Percentiles rank a stretch among this genome's conserved stretches.
Evolutionary conservation across 1,284 basidiomycete genomes (phyloP).

Genomic region (Takashimella tepidaria): DNA sequence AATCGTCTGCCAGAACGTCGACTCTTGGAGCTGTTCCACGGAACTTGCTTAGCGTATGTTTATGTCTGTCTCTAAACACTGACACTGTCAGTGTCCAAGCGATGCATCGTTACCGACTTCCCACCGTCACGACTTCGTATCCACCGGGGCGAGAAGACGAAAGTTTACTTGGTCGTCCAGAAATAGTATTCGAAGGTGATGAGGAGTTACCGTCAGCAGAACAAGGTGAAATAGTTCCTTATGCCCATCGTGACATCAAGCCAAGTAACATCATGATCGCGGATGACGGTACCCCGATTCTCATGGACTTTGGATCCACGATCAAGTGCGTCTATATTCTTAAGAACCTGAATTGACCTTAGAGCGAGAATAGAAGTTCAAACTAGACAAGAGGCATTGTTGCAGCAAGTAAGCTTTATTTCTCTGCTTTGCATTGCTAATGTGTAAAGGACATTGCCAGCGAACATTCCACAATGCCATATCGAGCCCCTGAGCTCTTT

Average conservation of each 20-base stretch:
- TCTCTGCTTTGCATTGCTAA: background rate
- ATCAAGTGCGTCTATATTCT: conserved; percentile 33
- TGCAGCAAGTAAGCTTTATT: conserved; percentile 61
- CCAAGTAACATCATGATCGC: conserved; percentile 98
- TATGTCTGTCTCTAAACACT: background rate
- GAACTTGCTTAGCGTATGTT: conserved; percentile 74
- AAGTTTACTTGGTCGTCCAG: conserved; percentile 3
- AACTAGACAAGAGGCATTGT: conserved; percentile 74
- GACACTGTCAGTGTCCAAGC: conserved; percentile 59
- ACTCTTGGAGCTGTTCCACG: conserved; percentile 83
- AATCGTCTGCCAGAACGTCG: conserved; percentile 80
- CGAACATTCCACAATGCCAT: conserved; percentile 94
- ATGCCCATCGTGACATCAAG: conserved; percentile 95
- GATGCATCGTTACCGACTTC: conserved; percentile 73
- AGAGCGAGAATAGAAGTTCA: conserved; percentile 50
- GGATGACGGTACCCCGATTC: conserved; percentile 82
- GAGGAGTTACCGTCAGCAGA: conserved; percentile 54
- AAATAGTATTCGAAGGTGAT: conserved; percentile 63
- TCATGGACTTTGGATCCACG: conserved; percentile 96
- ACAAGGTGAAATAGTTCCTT: conserved; percentile 62
- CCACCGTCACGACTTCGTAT: conserved; percentile 35
- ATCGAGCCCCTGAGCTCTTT: conserved; percentile 88
- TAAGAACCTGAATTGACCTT: background rate
- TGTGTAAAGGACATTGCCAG: conserved; percentile 73
- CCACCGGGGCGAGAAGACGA: conserved; percentile 32